These are phyloP conservation scores for Wickerhamomyces chaumierensis DNA, from an alignment of 805 yeast species.

Conservation along the genomic window DNA sequence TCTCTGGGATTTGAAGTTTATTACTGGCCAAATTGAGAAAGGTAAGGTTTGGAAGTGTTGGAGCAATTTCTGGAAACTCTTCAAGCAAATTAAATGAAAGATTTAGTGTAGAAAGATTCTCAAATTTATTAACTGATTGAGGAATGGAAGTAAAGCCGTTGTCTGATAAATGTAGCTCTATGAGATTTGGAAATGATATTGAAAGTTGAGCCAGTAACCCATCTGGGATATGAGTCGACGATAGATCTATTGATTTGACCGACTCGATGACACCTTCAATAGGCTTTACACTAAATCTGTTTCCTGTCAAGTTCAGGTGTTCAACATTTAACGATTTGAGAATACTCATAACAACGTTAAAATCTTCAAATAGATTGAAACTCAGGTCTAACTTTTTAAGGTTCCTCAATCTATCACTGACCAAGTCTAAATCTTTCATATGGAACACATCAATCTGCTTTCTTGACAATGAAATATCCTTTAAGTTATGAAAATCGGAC, in stretches of 20 bases:
- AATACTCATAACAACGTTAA: conserved; percentile 28
- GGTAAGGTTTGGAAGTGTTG: conserved; percentile 1
- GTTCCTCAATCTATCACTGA: conserved; percentile 12
- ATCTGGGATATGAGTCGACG: conserved; percentile 10
- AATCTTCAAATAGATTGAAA: conserved; percentile 38
- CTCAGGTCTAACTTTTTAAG: conserved; percentile 47
- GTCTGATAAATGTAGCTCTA: conserved; percentile 17
- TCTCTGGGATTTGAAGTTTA: conserved; percentile 20
- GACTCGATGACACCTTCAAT: not conserved
- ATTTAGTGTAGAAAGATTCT: conserved; percentile 3
- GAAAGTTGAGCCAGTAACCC: conserved; percentile 7
- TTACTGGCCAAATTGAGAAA: conserved; percentile 8
- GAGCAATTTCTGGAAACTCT: conserved; percentile 4
- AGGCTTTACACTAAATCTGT: conserved; percentile 22
- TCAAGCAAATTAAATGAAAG: conserved; percentile 10
- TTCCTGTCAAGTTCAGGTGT: conserved; percentile 43
- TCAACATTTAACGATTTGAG: conserved; percentile 24
- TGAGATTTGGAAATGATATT: conserved; percentile 26
- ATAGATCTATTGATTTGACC: conserved; percentile 14
- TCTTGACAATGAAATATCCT: conserved; percentile 38
- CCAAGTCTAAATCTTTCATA: conserved; percentile 5
- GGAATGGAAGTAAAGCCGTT: conserved; percentile 12
- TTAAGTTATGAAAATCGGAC: conserved; percentile 32
- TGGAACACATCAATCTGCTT: conserved; percentile 21
- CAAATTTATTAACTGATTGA: not conserved